Base-by-base conservation (phyloP, 345 rosid genomes). In the Lumnitzera racemosa region DNA sequence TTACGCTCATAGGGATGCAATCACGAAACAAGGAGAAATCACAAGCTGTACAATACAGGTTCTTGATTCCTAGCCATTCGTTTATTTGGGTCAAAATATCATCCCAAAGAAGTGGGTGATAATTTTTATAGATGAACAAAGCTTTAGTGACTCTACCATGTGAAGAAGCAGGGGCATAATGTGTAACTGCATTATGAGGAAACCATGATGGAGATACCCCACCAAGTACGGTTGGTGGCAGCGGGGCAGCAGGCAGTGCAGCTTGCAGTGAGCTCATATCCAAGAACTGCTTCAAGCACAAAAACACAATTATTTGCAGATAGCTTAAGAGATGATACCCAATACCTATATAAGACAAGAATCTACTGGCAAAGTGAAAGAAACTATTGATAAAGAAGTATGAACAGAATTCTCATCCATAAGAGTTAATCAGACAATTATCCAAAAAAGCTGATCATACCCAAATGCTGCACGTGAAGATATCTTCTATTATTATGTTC, bases 201-300 rank as follows among this genome's bases (percentile, higher is more conserved):
- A 85, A 83, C 96, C 95, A 86, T 27, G 87, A 78, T 51, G 83
- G 81, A 52, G 74, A 53, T 57, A 71, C 81, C 65, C 77, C 80
- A 65, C 63, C 72, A 63, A 73, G 67, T 74, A 84, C 80, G 65
- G 72, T 41, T 29, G 90, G 58, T 8, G 84, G 70, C 49, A 80
- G 49, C 56, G 81, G 80, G 50, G 71, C 65, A 70, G 74, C 73
- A 3, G 99, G 99, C 58, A 88, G 76, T 25, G 86, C 75, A 57
- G 83, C 74, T 66, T 90, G 91, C 65, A 90, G 59, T 41, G 92
- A 78, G 68, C 84, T 71, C 92, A 83, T 81, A 75, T 86, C 95
- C 81, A 88, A 50, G 81, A 88, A 86, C 99, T 94, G 87, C 57
- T 62, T 51, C 69, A 36, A 36, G 43, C 7, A 12, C 48, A 63